Evolutionary conservation across 768 basidiomycete species (phyloP).

Genomic region (Brasilioporus rufonigricans): DNA sequence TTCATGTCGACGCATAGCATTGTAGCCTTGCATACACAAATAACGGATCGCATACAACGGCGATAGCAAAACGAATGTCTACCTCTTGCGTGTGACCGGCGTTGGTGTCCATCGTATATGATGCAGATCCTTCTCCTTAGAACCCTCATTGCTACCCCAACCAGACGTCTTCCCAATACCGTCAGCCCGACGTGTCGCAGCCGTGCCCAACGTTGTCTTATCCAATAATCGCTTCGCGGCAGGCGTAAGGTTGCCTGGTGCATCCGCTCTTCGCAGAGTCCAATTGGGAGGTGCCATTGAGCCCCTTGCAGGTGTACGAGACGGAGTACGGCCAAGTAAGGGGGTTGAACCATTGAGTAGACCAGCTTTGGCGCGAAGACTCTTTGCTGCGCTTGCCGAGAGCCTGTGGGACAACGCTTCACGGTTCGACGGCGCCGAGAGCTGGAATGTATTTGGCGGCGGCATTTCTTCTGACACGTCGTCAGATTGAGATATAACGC

Average conservation of each 20-base stretch:
- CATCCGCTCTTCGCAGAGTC: constrained; percentile 75
- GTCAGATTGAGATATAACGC: constrained; percentile 68
- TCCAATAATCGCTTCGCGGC: constrained; percentile 78
- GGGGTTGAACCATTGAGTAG: constrained; percentile 45
- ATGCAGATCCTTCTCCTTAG: constrained; percentile 61
- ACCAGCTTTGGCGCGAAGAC: constrained; percentile 73
- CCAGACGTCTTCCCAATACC: constrained; percentile 56
- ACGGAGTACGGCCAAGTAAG: constrained; percentile 27
- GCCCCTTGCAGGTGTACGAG: constrained; percentile 35
- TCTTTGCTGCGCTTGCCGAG: constrained; percentile 78
- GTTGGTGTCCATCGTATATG: constrained; percentile 80
- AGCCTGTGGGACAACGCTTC: constrained; percentile 82
- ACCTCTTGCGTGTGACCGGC: constrained; percentile 41
- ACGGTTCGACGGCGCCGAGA: constrained; percentile 73
- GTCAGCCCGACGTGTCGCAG: constrained; percentile 62
- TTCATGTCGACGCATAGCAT: constrained; percentile 5
- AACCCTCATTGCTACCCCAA: constrained; percentile 49
- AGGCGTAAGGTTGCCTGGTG: constrained; percentile 78
- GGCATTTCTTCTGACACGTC: constrained; percentile 45
- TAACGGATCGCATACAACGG: neutral
- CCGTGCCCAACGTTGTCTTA: constrained; percentile 63
- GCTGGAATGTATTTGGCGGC: constrained; percentile 64
- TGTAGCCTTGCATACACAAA: constrained; percentile 12
- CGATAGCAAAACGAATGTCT: constrained; percentile 1
- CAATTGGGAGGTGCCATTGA: constrained; percentile 78